Evolutionary conservation across 108 stramenopile species (phyloP).

Genomic region (Cyclotella kingstonii): DNA sequence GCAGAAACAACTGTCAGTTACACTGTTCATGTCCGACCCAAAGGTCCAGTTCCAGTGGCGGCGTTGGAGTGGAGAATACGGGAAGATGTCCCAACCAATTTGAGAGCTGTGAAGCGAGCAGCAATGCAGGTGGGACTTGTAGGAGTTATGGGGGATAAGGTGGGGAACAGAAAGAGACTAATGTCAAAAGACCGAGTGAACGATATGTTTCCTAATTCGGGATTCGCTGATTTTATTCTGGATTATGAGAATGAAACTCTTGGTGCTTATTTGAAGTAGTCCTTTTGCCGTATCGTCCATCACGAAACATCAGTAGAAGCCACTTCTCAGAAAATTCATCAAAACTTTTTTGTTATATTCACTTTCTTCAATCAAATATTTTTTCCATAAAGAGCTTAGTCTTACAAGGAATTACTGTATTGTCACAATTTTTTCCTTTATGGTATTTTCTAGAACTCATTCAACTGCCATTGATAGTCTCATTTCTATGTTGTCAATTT

Average conservation of each 20-base stretch:
- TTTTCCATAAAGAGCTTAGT: no score
- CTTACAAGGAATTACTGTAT: no score
- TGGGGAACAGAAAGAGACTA: background rate
- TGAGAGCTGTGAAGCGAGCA: conserved; percentile 64
- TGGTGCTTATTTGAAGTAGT: conserved; percentile 35
- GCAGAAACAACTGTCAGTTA: conserved; percentile 57
- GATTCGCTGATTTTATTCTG: conserved; percentile 43
- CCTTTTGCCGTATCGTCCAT: background rate
- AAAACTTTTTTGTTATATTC: no score
- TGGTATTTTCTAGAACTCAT: no score
- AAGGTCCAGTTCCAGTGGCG: conserved; percentile 68
- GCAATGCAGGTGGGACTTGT: conserved; percentile 52
- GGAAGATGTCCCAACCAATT: conserved; percentile 74
- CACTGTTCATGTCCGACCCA: conserved; percentile 65
- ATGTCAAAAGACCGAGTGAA: conserved; percentile 8
- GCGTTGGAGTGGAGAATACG: conserved; percentile 78
- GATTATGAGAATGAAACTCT: conserved; percentile 47
- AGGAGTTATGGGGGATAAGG: conserved; percentile 35
- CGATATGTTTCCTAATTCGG: background rate
- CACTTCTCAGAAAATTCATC: no score
- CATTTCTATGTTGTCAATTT: no score
- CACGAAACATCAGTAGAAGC: background rate
- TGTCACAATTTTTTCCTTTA: no score
- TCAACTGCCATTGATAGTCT: no score
- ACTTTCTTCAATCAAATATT: no score